Base-by-base conservation (phyloP, 129 eudicot genomes). In the Lactuca sativa region DNA sequence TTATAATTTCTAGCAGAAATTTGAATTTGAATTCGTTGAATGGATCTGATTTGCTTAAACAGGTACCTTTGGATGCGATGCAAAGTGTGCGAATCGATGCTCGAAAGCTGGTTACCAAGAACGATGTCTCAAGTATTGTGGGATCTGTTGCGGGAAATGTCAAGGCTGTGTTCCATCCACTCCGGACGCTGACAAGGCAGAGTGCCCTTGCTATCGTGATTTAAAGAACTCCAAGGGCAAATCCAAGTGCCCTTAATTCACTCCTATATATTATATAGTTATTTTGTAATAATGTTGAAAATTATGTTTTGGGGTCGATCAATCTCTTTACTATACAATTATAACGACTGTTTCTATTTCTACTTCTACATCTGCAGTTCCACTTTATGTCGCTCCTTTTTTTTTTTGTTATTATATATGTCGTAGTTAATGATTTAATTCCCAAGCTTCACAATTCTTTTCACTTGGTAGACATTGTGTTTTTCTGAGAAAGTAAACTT, bases 191-290 rank as follows among this genome's bases (percentile, higher is more conserved):
- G 82, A 86, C 76, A 89, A 89, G 54, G 69, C 76, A 6, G 87
- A 87, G 72, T 85, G 95, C 55, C 86, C 93, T 53, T 89, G 96
- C 66, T 89, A 89, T 80, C 78, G 78, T 30, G 85, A 83, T 62
- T 52, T 77, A 80, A 55, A 70, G 21, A 89, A 83, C 67, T 76
- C 88, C 38, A 89, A 89, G 85, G 96, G 96, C 69, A 79, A 64
- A 10, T 36, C 73, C 74, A 90, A 90, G 75, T 90, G 96, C 84
- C 93, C 95, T 77, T 82, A 12, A 72, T 4, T 25, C 14, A 25
- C 52, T 9, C 3, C 12, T 12, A 11, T 47, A n/a, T n/a, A n/a
- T n/a, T n/a, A n/a, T n/a, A n/a, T 47, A 25, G 1, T 47, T 9
- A n/a, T 2, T 47, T 11, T 5, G 7, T 40, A 5, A 5, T 40